Conservation (phyloP, 108 stramenopile genomes). For the Fragilariopsis cylindrus region DNA sequence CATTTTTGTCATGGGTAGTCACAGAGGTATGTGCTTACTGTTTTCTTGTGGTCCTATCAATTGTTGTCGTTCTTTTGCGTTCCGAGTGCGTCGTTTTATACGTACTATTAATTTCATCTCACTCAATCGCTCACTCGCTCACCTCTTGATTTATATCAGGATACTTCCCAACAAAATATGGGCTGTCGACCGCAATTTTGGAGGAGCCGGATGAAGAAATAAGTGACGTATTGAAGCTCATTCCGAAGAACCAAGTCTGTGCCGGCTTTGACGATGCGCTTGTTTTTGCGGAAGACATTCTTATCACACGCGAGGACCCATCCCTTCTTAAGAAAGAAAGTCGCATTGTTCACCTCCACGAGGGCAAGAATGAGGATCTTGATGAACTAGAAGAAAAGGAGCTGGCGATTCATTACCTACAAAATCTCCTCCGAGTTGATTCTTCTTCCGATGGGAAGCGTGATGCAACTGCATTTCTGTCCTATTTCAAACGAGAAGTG, state of each 20-base stretch:
- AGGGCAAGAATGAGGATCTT: not conserved
- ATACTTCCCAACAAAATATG: slow-evolving; percentile 61
- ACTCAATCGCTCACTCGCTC: too few species aligned
- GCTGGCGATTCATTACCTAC: slow-evolving; percentile 32
- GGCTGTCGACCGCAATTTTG: slow-evolving; percentile 43
- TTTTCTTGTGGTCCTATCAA: too few species aligned
- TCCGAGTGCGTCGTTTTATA: too few species aligned
- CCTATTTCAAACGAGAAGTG: slow-evolving; percentile 43
- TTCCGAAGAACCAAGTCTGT: slow-evolving; percentile 45
- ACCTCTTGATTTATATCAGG: too few species aligned
- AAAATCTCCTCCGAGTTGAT: slow-evolving; percentile 31
- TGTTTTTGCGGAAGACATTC: slow-evolving; percentile 66
- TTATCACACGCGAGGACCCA: slow-evolving; percentile 57
- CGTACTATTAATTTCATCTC: too few species aligned
- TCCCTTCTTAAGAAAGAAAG: not conserved
- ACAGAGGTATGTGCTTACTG: slow-evolving; percentile 9
- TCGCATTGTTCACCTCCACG: not conserved
- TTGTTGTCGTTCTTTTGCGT: too few species aligned
- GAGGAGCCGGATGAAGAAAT: not conserved
- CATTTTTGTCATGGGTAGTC: slow-evolving; percentile 66
- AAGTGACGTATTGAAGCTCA: not conserved
- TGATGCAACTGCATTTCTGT: slow-evolving; percentile 25
- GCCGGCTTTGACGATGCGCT: slow-evolving; percentile 62
- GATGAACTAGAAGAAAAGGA: slow-evolving; percentile 31
- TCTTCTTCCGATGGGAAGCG: slow-evolving; percentile 21